Percentiles rank a stretch among this genome's conserved stretches.
These are phyloP conservation scores for Talaromyces sp. DNA, from an alignment of 2,329 filamentous ascomycete genomes.

Conservation along the genomic window DNA sequence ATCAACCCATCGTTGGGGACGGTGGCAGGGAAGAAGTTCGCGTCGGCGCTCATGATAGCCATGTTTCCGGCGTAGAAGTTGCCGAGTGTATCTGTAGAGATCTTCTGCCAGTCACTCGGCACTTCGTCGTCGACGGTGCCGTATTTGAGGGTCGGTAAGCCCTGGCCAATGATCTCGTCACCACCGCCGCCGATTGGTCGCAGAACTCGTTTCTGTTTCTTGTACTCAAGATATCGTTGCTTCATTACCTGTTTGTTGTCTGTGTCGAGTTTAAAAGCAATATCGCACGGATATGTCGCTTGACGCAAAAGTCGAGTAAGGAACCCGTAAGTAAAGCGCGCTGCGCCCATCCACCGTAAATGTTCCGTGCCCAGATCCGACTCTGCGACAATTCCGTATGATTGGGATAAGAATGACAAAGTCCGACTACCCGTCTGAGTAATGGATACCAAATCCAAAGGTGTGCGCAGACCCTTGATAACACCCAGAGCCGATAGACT, in stretches of 20 bases:
- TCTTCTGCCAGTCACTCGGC: conserved; percentile 69
- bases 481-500: conserved; percentile 74
- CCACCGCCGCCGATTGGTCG: conserved; percentile 27
- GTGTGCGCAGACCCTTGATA: conserved; percentile 79
- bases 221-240: conserved; percentile 60
- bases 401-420: conserved; percentile 86
- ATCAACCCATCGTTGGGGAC: conserved; percentile 78
- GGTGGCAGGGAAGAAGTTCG: conserved; percentile 76
- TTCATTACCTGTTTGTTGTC: conserved; percentile 69
- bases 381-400: conserved; percentile 85
- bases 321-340: conserved; percentile 80
- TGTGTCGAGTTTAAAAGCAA: conserved; percentile 78
- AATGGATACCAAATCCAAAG: conserved; percentile 79
- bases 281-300: conserved; percentile 79
- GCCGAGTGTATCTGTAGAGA: conserved; percentile 71
- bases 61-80: conserved; percentile 97
- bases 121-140: conserved; percentile 74
- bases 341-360: conserved; percentile 84
- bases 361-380: conserved; percentile 84
- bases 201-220: conserved; percentile 28
- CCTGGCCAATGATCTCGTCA: conserved; percentile 41
- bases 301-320: conserved; percentile 69
- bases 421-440: conserved; percentile 71
- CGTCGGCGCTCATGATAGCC: conserved; percentile 81
- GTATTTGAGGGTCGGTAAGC: conserved; percentile 68